Evolutionary conservation across 2,329 filamentous ascomycete genomes (phyloP), one percentile per base, ranked within the genome.

Genomic region (Paraconiothyrium brasiliense): DNA sequence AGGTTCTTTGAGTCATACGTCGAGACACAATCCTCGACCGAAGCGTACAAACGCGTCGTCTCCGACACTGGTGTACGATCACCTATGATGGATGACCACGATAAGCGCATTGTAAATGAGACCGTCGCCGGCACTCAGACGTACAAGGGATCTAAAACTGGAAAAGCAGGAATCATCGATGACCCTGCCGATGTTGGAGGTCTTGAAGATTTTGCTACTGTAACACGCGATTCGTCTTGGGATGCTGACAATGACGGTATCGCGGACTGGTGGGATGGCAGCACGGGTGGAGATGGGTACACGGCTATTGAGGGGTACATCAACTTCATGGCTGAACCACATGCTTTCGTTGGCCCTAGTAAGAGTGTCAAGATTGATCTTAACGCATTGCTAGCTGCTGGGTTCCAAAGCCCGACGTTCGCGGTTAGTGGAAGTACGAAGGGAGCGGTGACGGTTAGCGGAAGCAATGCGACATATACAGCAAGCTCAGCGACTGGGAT

Each of bases 261-360:
- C 37, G 75, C 75, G 2, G 76, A 77, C 59, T 77, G 76, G 76
- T 78, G 75, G 75, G 75, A 75, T 48, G 74, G 73, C 0, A 71
- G 69, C 2, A 77, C 72, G 1, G 72, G 73, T 5, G 75, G 75
- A 1, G 70, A 68, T 2, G 76, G 75, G 0, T 78, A 74, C 39
- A 76, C 73, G 24, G 54, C 70, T 1, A 66, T 78, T 4, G 76
- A 78, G 54, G 75, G 76, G 1, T 78, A 76, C 49, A 58, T 78
- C 7, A 76, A 77, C 61, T 78, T 76, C 63, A 75, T 77, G 74
- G 74, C 75, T 16, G 75, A 77, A 2, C 71, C 76, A 13, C 76
- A 78, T 58, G 66, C 62, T 0, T 77, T 75, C 37, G 76, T 76
- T 1, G 55, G 62, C 2, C 75, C 74, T 2, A 65, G 65, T 5